Base-by-base conservation (phyloP, 75 land plant species). In the Sequoia sempervirens region DNA sequence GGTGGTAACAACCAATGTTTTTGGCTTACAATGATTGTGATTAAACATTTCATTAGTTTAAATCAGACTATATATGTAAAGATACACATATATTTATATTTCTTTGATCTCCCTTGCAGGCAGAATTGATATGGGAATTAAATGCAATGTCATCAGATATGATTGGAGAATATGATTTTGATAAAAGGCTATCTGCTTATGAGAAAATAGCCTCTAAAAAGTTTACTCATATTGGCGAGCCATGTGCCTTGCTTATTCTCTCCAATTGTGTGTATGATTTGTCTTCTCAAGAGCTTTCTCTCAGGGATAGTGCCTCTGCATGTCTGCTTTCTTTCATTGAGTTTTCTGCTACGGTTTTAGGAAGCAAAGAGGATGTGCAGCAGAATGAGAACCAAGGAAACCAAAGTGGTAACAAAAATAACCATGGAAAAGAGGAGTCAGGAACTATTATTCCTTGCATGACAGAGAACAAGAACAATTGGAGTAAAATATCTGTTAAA, bases 221-320 rank as follows among this genome's bases (percentile, higher is more conserved):
- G 85, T 90, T 11, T 97, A 94, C 83, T 80, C 82, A 82, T 12
- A 20, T 90, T 20, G 82, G 26, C 12, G 88, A 84, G 80, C 84
- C 87, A 40, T 91, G 88, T 68, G 89, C 92, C 10, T 72, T 93
- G 40, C 70, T 93, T 9, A 84, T 97, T 54, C 83, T 97, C 18
- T 92, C 96, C 6, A 94, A 96, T 41, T 91, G 88, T 83, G 91
- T 94, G 7, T 89, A 87, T 84, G 96, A 97, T 78, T 84, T 97
- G 92, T 89, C 92, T 75, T 96, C 95, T 36, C 91, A 87, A 37
- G 98, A 96, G 34, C 47, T 93, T 37, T 90, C 93, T 10, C 82
- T 97, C n/a, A 89, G 98, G 70, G 91, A 96, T 64, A 89, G 95
- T 88, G 93, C 98, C 56, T 93, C 91, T 13, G 88, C 86, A 75